Percentiles rank a stretch among this genome's conserved stretches.
Conservation (phyloP, 2,329 filamentous ascomycete genomes). For the Xylaria sp. region DNA sequence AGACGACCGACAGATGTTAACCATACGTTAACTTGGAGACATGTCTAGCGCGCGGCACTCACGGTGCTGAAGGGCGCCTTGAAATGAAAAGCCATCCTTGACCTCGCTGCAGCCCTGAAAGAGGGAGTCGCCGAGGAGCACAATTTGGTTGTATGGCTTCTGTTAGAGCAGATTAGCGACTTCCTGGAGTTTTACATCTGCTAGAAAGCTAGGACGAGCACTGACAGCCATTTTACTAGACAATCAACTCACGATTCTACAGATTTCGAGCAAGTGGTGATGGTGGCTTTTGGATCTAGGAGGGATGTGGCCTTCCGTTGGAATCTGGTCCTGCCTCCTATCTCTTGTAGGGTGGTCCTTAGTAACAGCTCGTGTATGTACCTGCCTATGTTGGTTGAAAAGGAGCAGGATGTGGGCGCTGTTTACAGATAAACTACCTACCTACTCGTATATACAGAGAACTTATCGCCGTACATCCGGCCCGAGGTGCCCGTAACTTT, state of each 20-base stretch:
- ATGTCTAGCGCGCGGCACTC: slow-evolving; percentile 29
- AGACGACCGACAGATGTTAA: slow-evolving; percentile 12
- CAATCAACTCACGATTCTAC: neutral
- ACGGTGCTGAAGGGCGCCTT: slow-evolving; percentile 66
- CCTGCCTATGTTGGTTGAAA: too few species aligned
- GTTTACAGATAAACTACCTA: too few species aligned
- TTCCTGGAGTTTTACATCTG: neutral
- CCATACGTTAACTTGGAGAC: neutral
- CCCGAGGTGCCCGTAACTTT: too few species aligned
- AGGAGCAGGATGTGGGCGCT: too few species aligned
- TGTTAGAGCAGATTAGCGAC: slow-evolving; percentile 23
- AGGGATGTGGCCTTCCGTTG: too few species aligned
- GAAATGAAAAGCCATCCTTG: slow-evolving; percentile 66
- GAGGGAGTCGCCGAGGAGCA: slow-evolving; percentile 89
- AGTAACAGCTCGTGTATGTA: too few species aligned
- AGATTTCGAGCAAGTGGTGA: neutral
- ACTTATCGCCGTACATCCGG: too few species aligned
- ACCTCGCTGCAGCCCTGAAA: slow-evolving; percentile 62
- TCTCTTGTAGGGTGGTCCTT: neutral
- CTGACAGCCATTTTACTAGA: slow-evolving; percentile 15
- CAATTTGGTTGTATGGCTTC: slow-evolving; percentile 62
- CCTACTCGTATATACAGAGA: too few species aligned
- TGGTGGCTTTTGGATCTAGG: neutral
- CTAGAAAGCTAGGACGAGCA: neutral
- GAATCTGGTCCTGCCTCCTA: too few species aligned